These are phyloP conservation scores for Rhytidhysteron rufulum DNA, from an alignment of 2,329 filamentous ascomycete species.

Conservation along the genomic window DNA sequence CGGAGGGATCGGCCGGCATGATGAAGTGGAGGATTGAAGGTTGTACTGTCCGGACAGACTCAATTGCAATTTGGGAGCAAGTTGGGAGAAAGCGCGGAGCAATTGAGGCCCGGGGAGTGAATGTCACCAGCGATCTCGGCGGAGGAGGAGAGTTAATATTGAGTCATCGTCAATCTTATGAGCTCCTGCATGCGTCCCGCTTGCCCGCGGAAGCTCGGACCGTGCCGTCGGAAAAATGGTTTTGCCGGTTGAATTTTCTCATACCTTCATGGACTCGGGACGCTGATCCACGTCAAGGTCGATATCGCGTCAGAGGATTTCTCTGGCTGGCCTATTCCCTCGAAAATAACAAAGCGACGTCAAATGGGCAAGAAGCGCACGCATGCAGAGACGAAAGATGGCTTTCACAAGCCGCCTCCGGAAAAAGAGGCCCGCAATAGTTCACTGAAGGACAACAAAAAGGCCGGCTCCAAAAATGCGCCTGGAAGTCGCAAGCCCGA, in stretches of 20 bases:
- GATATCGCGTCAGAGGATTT: conserved; percentile 33
- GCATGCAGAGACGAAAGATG: conserved; percentile 39
- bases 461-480: conserved; percentile 18
- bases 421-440: conserved; percentile 20
- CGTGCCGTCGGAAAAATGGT: no score
- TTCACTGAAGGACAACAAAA: conserved; percentile 12
- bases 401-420: conserved; percentile 34
- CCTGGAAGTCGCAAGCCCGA: conserved; percentile 21
- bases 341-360: conserved; percentile 14
- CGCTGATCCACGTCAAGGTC: conserved; percentile 16
- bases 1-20: conserved; percentile 1
- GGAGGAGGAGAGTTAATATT: no score
- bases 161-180: no score
- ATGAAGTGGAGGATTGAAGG: no score
- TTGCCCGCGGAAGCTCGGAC: no score
- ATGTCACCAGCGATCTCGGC: no score
- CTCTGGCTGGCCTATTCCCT: conserved; percentile 33
- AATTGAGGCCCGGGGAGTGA: not conserved
- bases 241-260: no score
- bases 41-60: no score
- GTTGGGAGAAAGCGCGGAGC: not conserved
- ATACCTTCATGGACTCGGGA: no score
- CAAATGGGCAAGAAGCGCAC: conserved; percentile 41
- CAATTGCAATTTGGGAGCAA: no score
- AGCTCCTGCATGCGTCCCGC: no score